A percentile compares a stretch with the other conserved stretches of the same genome.
Evolutionary conservation across 1,284 basidiomycete species (phyloP).

Genomic region (Ganoderma sp.): DNA sequence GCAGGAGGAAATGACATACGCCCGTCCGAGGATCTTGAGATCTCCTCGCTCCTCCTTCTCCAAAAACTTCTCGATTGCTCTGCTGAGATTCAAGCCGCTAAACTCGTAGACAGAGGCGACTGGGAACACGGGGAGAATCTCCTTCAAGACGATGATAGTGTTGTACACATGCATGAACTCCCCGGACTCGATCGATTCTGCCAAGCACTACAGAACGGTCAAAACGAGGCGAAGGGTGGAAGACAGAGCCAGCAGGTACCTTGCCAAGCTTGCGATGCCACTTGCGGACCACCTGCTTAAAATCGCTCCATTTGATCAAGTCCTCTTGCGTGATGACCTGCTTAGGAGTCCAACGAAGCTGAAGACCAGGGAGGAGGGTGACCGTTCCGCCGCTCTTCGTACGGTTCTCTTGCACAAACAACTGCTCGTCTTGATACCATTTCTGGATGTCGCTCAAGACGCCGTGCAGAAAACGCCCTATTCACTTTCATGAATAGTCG

Average conservation of each 20-base stretch:
- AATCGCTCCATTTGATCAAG: constrained; percentile 72
- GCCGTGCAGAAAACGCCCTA: constrained; percentile 85
- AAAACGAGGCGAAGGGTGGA: background rate
- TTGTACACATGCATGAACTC: constrained; percentile 98
- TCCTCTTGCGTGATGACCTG: constrained; percentile 53
- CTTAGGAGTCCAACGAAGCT: constrained; percentile 57
- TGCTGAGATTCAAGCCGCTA: constrained; percentile 64
- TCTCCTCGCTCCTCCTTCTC: constrained; percentile 81
- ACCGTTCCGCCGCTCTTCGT: constrained; percentile 69
- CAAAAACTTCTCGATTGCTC: constrained; percentile 70
- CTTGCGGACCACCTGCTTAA: constrained; percentile 77
- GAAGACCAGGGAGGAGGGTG: constrained; percentile 69
- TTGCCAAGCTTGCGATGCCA: constrained; percentile 80
- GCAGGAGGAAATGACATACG: constrained; percentile 53
- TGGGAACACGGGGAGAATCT: constrained; percentile 89
- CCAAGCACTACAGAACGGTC: constrained; percentile 53
- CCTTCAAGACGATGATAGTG: constrained; percentile 87
- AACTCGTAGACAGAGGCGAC: constrained; percentile 60
- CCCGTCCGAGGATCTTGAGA: constrained; percentile 79
- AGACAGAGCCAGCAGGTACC: constrained; percentile 42
- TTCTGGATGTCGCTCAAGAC: constrained; percentile 76
- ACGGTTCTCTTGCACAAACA: constrained; percentile 70
- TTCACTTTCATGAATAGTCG: constrained; percentile 7
- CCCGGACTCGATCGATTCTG: constrained; percentile 69
- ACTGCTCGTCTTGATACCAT: constrained; percentile 77